These are phyloP conservation scores for Elongisporangium anandrum DNA, from an alignment of 352 stramenopile species.

Conservation along the genomic window DNA sequence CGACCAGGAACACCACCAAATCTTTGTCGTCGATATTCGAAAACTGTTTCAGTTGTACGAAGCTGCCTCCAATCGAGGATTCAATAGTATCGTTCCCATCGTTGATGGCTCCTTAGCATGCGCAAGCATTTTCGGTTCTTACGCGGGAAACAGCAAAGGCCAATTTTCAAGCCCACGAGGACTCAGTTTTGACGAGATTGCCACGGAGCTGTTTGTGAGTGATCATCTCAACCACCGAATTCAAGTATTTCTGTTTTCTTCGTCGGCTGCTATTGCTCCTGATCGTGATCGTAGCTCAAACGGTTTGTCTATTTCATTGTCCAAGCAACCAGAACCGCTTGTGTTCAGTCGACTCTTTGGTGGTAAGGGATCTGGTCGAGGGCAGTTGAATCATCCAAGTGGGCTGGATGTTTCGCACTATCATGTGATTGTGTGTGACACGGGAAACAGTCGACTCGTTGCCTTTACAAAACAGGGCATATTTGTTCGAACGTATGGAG, in stretches of 20 bases:
- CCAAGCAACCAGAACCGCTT: neutral
- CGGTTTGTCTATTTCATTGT: neutral
- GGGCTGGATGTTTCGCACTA: conserved; percentile 64
- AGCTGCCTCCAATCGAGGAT: conserved; percentile 11
- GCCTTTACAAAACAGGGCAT: conserved; percentile 53
- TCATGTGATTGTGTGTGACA: conserved; percentile 59
- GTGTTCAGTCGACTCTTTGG: conserved; percentile 20
- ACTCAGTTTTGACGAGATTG: conserved; percentile 45
- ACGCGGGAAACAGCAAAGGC: neutral
- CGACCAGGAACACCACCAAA: conserved; percentile 20
- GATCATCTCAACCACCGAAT: conserved; percentile 50
- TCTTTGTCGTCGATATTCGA: conserved; percentile 24
- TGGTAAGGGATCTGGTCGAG: conserved; percentile 18
- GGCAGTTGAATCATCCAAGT: conserved; percentile 33
- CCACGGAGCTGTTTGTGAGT: conserved; percentile 58
- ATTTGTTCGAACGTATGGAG: conserved; percentile 42
- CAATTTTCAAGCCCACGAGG: conserved; percentile 10
- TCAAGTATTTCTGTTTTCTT: conserved; percentile 31
- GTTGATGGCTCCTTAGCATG: conserved; percentile 1
- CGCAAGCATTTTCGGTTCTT: neutral
- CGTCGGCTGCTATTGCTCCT: neutral
- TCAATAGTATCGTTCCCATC: neutral
- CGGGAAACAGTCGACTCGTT: conserved; percentile 39
- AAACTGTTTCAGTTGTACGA: conserved; percentile 29
- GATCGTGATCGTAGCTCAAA: neutral